Evolutionary conservation across 1,284 basidiomycete genomes (phyloP).

Genomic region (Spongiforma sp.): DNA sequence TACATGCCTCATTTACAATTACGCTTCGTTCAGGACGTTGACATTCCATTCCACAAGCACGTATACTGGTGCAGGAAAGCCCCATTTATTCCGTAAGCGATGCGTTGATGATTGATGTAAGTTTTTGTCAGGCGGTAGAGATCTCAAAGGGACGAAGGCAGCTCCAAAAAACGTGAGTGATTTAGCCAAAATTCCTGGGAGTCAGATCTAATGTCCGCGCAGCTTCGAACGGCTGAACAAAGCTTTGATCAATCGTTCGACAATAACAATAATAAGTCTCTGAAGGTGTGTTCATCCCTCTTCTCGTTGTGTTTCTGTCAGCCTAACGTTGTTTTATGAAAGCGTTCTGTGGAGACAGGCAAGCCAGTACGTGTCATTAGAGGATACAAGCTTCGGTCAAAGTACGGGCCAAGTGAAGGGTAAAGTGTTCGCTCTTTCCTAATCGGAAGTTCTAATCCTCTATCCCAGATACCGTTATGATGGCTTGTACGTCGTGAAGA

Average conservation of each 20-base stretch:
- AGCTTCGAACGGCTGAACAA: constrained; percentile 87
- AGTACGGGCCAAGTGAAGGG: constrained; percentile 77
- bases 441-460: not conserved
- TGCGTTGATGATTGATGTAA: not conserved
- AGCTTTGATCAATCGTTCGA: constrained; percentile 81
- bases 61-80: constrained; percentile 73
- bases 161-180: constrained; percentile 76
- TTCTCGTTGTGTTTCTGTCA: not conserved
- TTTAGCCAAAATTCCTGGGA: not conserved
- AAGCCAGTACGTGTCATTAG: constrained; percentile 85
- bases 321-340: constrained; percentile 2
- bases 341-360: constrained; percentile 72
- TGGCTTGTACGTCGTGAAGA: constrained; percentile 79
- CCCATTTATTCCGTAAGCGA: not conserved
- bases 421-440: constrained; percentile 32
- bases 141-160: constrained; percentile 77
- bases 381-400: constrained; percentile 75
- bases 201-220: constrained; percentile 3
- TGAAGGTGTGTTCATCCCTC: constrained; percentile 51
- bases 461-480: constrained; percentile 78
- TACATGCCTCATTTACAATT: constrained; percentile 20
- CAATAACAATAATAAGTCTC: constrained; percentile 67
- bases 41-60: constrained; percentile 49
- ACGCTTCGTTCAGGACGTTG: not conserved
- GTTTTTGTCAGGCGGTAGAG: constrained; percentile 66